A percentile compares a stretch with the other conserved stretches of the same genome.
These are phyloP conservation scores for Zanthoxylum bungeanum DNA, from an alignment of 345 rosid species.

Conservation along the genomic window DNA sequence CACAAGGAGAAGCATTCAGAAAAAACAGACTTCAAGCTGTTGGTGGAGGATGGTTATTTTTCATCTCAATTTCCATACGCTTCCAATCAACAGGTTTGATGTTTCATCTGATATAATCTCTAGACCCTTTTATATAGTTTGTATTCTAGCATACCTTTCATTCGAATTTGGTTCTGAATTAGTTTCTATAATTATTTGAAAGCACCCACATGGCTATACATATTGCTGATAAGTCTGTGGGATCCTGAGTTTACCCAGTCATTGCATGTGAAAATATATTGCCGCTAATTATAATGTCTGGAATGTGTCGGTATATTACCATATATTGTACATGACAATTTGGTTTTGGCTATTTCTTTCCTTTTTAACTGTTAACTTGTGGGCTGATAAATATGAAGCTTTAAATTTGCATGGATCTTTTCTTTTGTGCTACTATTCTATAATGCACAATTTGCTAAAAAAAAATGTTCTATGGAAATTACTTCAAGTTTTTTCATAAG, in stretches of 20 bases:
- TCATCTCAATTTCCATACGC: conserved; percentile 8
- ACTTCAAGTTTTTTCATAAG: not conserved
- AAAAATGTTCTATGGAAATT: not conserved
- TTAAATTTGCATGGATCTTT: not conserved
- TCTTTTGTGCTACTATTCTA: not conserved
- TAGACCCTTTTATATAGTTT: not conserved
- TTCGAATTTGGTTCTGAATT: conserved; percentile 5
- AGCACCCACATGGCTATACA: not conserved
- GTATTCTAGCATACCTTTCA: not conserved
- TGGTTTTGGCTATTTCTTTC: not conserved
- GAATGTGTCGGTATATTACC: not conserved
- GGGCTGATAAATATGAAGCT: not conserved
- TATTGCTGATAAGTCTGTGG: not conserved
- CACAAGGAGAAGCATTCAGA: conserved; percentile 17
- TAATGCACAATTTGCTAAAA: not conserved
- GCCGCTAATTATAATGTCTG: not conserved
- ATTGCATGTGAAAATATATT: not conserved
- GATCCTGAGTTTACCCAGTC: not conserved
- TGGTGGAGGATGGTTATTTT: conserved; percentile 9
- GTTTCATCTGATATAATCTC: not conserved
- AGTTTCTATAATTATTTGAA: not conserved
- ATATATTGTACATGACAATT: not conserved
- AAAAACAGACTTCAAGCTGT: not conserved
- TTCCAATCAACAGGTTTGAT: conserved; percentile 34
- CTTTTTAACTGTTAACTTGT: not conserved